A percentile compares a stretch with the other conserved stretches of the same genome.
Conservation (phyloP, 2,329 filamentous ascomycete genomes). For the Cryphonectria parasitica region DNA sequence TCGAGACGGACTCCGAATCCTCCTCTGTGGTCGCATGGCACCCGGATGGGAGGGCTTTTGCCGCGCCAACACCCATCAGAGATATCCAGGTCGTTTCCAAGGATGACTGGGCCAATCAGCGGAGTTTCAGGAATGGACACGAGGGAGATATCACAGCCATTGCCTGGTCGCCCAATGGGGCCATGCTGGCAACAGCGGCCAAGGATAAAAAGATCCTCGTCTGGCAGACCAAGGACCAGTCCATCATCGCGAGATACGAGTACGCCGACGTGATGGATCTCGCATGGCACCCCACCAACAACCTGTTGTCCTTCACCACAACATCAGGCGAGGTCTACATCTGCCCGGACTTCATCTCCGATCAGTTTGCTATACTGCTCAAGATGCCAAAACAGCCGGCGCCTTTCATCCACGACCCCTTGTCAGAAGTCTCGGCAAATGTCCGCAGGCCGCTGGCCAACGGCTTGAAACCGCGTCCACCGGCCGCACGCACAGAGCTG, state of each 20-base stretch:
- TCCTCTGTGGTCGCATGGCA: constrained; percentile 85
- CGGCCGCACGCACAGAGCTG: constrained; percentile 25
- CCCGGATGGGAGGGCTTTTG: constrained; percentile 91
- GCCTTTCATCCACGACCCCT: constrained; percentile 82
- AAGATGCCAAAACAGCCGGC: constrained; percentile 70
- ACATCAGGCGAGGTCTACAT: constrained; percentile 94
- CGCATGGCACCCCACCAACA: constrained; percentile 88
- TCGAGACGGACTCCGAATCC: constrained; percentile 77
- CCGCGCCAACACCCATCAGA: constrained; percentile 77
- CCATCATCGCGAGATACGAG: constrained; percentile 75
- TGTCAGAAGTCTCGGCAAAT: constrained; percentile 71
- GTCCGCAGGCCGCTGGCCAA: constrained; percentile 59
- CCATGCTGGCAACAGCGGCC: constrained; percentile 74
- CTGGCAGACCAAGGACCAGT: constrained; percentile 91
- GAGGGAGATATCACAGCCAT: constrained; percentile 83
- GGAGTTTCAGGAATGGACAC: constrained; percentile 78
- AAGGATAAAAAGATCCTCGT: constrained; percentile 73
- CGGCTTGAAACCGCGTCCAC: constrained; percentile 53
- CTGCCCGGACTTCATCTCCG: constrained; percentile 69
- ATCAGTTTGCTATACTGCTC: constrained; percentile 60
- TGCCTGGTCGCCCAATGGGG: constrained; percentile 94
- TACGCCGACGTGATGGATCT: constrained; percentile 85
- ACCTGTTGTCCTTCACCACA: constrained; percentile 89
- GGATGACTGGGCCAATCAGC: constrained; percentile 86
- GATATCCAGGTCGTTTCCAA: constrained; percentile 88